A percentile compares a stretch with the other conserved stretches of the same genome.
Evolutionary conservation across 1,284 basidiomycete genomes (phyloP).

Genomic region (Filobasidium uniguttulatum): DNA sequence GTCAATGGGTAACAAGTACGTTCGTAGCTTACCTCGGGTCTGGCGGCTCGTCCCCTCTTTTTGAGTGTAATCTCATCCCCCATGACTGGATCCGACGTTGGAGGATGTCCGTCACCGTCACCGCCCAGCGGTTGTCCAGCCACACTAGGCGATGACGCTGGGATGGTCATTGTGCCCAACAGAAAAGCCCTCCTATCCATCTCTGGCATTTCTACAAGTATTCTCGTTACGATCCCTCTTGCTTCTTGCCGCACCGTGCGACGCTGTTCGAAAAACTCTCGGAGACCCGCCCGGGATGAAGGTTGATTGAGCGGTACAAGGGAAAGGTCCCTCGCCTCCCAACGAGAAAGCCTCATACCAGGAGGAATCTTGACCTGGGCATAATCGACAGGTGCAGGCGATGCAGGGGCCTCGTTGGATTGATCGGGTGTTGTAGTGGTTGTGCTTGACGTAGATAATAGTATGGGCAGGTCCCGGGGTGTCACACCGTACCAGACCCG

Average conservation of each 20-base stretch:
- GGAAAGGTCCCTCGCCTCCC: conserved; percentile 10
- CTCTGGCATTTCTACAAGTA: conserved; percentile 6
- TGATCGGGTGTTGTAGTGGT: neutral
- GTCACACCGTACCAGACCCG: conserved; percentile 10
- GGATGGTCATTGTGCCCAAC: no score
- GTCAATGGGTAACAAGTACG: neutral
- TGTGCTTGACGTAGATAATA: neutral
- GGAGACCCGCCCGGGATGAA: no score
- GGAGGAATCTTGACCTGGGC: conserved; percentile 11
- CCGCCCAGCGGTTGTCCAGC: no score
- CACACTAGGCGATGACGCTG: no score
- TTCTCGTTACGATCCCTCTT: conserved; percentile 10
- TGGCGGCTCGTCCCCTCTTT: no score
- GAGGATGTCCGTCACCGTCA: no score
- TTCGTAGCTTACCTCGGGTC: conserved; percentile 5
- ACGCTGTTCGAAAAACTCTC: no score
- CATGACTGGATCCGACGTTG: no score
- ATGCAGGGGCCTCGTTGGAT: neutral
- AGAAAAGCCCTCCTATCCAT: neutral
- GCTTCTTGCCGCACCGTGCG: no score
- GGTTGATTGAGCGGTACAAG: conserved; percentile 7
- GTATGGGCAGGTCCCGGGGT: neutral
- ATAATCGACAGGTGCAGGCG: no score
- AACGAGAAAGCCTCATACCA: conserved; percentile 3
- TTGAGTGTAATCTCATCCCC: no score